A percentile compares a stretch with the other conserved stretches of the same genome.
Conservation (phyloP, 2,329 filamentous ascomycete genomes). For the Alternaria postmessia region DNA sequence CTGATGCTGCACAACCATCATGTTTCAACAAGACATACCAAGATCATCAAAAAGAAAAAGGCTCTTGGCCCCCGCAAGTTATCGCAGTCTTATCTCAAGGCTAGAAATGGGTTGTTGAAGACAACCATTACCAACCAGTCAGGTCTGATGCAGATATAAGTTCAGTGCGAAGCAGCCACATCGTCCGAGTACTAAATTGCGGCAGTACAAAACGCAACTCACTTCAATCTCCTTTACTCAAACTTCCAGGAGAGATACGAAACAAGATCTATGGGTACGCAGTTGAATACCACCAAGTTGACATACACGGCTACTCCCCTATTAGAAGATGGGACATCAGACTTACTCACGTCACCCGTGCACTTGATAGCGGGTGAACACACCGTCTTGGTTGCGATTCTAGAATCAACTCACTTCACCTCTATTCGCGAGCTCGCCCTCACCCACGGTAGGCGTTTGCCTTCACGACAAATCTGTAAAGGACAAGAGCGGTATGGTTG, state of each 20-base stretch:
- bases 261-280: constrained; percentile 23
- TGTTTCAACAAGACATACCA: neutral
- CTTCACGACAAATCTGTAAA: too few relatives aligned
- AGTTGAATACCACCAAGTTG: constrained; percentile 13
- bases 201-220: constrained; percentile 18
- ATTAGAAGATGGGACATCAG: neutral
- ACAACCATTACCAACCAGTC: neutral
- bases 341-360: neutral
- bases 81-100: neutral
- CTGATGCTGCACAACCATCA: neutral
- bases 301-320: neutral
- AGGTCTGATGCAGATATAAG: constrained; percentile 10
- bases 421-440: too few relatives aligned
- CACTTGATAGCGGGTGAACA: neutral
- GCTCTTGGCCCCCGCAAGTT: neutral
- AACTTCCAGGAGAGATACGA: constrained; percentile 23
- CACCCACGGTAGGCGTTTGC: too few relatives aligned
- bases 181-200: neutral
- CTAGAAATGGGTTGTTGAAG: constrained; percentile 11
- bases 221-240: constrained; percentile 19
- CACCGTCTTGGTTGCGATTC: too few relatives aligned
- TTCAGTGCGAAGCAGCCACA: neutral
- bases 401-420: too few relatives aligned
- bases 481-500: too few relatives aligned
- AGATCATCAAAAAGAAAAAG: constrained; percentile 1